A percentile compares a stretch with the other conserved stretches of the same genome.
Conservation (phyloP, 345 rosid genomes). For the Boechera stricta region DNA sequence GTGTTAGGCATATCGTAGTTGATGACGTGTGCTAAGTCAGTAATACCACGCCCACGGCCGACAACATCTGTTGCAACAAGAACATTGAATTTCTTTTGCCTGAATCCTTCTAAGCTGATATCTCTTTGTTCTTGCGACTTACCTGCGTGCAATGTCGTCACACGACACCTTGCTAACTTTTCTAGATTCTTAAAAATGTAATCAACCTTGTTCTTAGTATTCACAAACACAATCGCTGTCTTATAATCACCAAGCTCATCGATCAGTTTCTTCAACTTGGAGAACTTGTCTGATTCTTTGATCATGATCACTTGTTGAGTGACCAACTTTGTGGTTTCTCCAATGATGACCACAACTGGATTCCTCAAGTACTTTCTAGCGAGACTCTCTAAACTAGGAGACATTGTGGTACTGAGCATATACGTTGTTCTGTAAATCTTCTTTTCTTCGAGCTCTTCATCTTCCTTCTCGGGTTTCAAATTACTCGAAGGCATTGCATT, state of each 20-base stretch:
- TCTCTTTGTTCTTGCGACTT: constrained; percentile 89
- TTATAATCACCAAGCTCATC: constrained; percentile 70
- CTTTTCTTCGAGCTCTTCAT: constrained; percentile 87
- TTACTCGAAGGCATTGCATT: no score
- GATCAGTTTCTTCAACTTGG: constrained; percentile 62
- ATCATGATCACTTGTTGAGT: constrained; percentile 67
- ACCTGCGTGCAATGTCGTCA: constrained; percentile 80
- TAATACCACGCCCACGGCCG: constrained; percentile 76
- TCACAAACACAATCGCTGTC: constrained; percentile 77
- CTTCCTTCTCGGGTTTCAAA: constrained; percentile 74
- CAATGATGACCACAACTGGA: constrained; percentile 89
- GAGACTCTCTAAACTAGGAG: constrained; percentile 85
- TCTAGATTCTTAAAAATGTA: constrained; percentile 72
- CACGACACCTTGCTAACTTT: constrained; percentile 62
- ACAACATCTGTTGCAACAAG: constrained; percentile 81
- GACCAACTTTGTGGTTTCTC: constrained; percentile 79
- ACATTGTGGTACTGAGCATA: constrained; percentile 97
- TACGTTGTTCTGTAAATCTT: constrained; percentile 91
- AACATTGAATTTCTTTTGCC: constrained; percentile 66
- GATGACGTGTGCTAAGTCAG: constrained; percentile 78
- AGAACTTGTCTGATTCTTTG: constrained; percentile 72
- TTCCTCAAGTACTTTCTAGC: constrained; percentile 93
- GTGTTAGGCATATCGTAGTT: constrained; percentile 82
- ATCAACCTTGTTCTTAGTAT: constrained; percentile 77
- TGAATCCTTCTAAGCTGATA: constrained; percentile 72